A percentile compares a stretch with the other conserved stretches of the same genome.
Conservation (phyloP, 148 eudicot species). For the Linanthus parryae region DNA sequence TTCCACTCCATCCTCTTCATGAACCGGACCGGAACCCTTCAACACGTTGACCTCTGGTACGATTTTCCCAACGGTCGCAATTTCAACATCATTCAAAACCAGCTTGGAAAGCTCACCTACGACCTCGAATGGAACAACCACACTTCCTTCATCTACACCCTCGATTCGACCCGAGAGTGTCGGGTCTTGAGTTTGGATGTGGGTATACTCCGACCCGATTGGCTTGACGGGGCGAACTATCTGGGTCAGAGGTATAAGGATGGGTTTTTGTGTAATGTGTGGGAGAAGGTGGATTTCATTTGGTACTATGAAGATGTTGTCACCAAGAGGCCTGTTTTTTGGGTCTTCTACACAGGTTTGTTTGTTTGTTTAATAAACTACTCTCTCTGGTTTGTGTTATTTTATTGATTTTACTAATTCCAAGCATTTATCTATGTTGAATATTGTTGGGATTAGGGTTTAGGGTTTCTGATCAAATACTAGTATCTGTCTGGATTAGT, state of each 20-base stretch:
- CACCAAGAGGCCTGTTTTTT: slow-evolving; percentile 14
- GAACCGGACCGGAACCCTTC: slow-evolving; percentile 19
- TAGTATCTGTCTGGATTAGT: too few species aligned
- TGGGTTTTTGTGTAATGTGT: slow-evolving; percentile 17
- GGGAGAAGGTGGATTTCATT: slow-evolving; percentile 20
- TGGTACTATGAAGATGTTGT: slow-evolving; percentile 19
- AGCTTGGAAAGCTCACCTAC: slow-evolving; percentile 12
- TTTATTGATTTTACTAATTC: too few species aligned
- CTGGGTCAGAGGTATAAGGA: slow-evolving; percentile 12
- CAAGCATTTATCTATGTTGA: too few species aligned
- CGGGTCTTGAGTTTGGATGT: slow-evolving; percentile 2
- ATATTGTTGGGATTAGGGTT: too few species aligned
- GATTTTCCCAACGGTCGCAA: slow-evolving; percentile 33
- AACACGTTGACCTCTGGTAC: slow-evolving; percentile 25
- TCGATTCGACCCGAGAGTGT: slow-evolving; percentile 12
- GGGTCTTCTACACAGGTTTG: slow-evolving; percentile 17
- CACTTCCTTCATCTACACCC: slow-evolving; percentile 6
- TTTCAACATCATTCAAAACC: slow-evolving; percentile 29
- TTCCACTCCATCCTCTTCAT: slow-evolving; percentile 29
- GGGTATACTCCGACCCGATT: slow-evolving; percentile 18
- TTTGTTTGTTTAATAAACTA: too few species aligned
- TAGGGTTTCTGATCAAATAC: too few species aligned
- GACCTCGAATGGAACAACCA: slow-evolving; percentile 27
- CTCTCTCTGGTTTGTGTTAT: too few species aligned
- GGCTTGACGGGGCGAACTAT: slow-evolving; percentile 19